Percentiles rank a stretch among this genome's conserved stretches.
These are phyloP conservation scores for Mucor mucedo DNA, from an alignment of 371 early-diverging fungal genomes.

Conservation along the genomic window DNA sequence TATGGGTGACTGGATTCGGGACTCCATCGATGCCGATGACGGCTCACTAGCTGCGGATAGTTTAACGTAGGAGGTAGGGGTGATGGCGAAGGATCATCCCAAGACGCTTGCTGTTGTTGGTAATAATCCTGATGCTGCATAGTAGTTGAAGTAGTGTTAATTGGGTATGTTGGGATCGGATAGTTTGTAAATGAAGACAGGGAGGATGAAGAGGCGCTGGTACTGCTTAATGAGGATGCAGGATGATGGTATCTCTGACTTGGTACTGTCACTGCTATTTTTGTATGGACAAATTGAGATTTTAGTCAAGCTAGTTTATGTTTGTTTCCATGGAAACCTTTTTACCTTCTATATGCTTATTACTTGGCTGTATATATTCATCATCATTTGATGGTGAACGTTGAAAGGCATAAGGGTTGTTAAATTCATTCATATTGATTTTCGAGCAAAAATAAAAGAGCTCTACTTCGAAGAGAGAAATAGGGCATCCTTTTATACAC, in stretches of 20 bases:
- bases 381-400: background rate
- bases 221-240: slow-evolving; percentile 6
- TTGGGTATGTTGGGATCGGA: background rate
- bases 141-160: background rate
- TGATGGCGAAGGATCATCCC: slow-evolving; percentile 6
- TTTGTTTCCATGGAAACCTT: too few species aligned
- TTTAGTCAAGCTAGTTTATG: too few species aligned
- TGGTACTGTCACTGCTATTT: slow-evolving; percentile 6
- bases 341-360: background rate
- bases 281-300: background rate
- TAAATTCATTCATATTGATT: background rate
- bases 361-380: background rate
- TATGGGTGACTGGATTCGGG: slow-evolving; percentile 8
- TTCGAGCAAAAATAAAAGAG: background rate
- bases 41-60: background rate
- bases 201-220: slow-evolving; percentile 2
- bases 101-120: slow-evolving; percentile 1
- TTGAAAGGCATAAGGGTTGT: background rate
- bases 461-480: background rate
- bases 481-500: background rate
- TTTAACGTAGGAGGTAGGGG: background rate
- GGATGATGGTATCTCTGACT: slow-evolving; percentile 10
- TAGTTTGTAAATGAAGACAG: background rate
- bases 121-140: background rate
- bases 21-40: slow-evolving; percentile 2